Evolutionary conservation across 228 moss, liverwort and hornwort species (phyloP), one percentile per base, ranked within the genome.

Genomic region (Sphagnum magellanicum): DNA sequence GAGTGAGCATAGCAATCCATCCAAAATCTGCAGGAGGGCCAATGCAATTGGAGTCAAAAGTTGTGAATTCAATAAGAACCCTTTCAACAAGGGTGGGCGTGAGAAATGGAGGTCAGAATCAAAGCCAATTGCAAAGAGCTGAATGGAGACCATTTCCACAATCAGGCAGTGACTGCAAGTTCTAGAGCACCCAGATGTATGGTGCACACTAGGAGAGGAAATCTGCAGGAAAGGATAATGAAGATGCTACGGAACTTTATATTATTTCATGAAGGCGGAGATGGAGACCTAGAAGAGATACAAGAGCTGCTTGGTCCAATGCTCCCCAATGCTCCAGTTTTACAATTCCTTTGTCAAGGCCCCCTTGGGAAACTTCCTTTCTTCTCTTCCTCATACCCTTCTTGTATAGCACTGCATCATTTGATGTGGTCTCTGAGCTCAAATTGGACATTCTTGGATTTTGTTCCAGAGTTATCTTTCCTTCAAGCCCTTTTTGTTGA

Each of bases 241-340:
- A 79, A 66, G 12, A 55, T 63, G 10, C 17, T 11, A 63, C 60
- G 46, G 11, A 62, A 65, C 47, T 68, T 8, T 32, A 32, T 32
- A 32, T 32, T 32, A 32, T 32, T 32, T 32, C 32, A 32, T 32
- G 32, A 32, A 74, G 66, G 62, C 58, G 63, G 50, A 76, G 76
- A 65, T 69, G 70, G 63, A 73, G 70, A 67, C 67, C 75, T 58
- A 72, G 73, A 59, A 79, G 63, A 51, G 32, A 53, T 48, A 79
- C 66, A 48, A 74, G 59, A 52, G 68, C 70, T 63, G 72, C 32
- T 32, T 32, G 32, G 32, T 3, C 3, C 32, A 32, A 32, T 32
- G 32, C 32, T 32, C 32, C 32, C 32, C 32, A 32, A 32, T 32
- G 32, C 32, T 32, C 32, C 32, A 32, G 32, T 32, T 32, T 2